A percentile compares a stretch with the other conserved stretches of the same genome.
These are phyloP conservation scores for Metarhizium rileyi DNA, from an alignment of 2,329 filamentous ascomycete species.

Conservation along the genomic window DNA sequence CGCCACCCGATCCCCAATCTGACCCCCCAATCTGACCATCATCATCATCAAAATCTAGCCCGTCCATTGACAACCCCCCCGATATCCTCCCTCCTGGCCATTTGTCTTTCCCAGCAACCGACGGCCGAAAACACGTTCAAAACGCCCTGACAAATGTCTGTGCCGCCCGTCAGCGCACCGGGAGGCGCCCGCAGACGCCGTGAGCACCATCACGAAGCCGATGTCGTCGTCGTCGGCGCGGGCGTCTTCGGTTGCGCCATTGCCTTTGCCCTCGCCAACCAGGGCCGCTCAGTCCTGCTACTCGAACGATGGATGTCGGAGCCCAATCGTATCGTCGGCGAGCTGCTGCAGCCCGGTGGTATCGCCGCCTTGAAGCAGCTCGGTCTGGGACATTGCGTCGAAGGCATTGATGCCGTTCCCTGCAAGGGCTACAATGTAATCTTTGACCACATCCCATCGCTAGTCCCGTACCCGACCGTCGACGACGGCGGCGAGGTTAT, in stretches of 20 bases:
- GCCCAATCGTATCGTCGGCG: constrained; percentile 91
- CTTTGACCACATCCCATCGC: constrained; percentile 63
- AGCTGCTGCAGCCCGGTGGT: constrained; percentile 88
- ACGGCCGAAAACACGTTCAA: background rate
- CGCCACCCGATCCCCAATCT: background rate
- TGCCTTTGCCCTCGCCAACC: constrained; percentile 74
- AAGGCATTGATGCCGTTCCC: constrained; percentile 76
- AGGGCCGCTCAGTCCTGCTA: constrained; percentile 83
- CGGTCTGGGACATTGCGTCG: constrained; percentile 71
- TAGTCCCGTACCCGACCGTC: constrained; percentile 69
- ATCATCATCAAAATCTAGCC: background rate
- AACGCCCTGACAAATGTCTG: background rate
- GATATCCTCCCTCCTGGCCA: background rate
- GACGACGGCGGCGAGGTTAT: constrained; percentile 35
- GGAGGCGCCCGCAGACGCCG: constrained; percentile 35
- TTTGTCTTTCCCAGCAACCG: background rate
- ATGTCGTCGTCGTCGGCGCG: constrained; percentile 86
- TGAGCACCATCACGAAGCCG: constrained; percentile 52
- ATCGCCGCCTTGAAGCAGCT: constrained; percentile 70
- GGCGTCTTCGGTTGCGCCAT: constrained; percentile 83
- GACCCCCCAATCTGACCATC: background rate
- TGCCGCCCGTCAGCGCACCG: constrained; percentile 12
- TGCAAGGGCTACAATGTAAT: constrained; percentile 83
- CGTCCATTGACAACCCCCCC: background rate
- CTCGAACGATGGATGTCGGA: constrained; percentile 85